Conservation (phyloP, 306 rosid genomes). For the Corylus americana region DNA sequence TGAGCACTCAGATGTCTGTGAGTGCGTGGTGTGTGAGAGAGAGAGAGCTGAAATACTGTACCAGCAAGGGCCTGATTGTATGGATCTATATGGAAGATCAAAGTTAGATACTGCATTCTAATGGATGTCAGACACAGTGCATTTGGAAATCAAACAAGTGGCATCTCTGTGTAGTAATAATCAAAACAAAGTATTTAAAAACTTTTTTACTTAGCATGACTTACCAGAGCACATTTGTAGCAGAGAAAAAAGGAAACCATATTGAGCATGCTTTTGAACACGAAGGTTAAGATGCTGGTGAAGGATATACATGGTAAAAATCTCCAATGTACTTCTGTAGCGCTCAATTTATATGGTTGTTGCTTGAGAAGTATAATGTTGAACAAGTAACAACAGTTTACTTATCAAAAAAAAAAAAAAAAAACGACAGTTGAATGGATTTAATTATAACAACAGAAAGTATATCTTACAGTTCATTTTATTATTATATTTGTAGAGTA, state of each 20-base stretch:
- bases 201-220: neutral
- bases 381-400: neutral
- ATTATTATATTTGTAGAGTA: conserved; percentile 1
- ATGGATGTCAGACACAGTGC: neutral
- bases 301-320: neutral
- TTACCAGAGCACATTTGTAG: neutral
- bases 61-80: neutral
- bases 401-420: neutral
- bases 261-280: neutral
- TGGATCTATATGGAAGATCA: too few relatives aligned
- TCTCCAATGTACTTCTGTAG: neutral
- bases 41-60: neutral
- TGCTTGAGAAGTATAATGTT: neutral
- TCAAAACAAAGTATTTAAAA: neutral
- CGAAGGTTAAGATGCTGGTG: neutral
- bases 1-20: too few relatives aligned
- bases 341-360: conserved; percentile 3
- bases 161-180: neutral
- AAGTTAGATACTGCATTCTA: too few relatives aligned
- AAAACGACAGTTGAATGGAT: neutral
- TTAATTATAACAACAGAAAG: neutral
- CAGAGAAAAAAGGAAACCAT: neutral
- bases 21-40: neutral
- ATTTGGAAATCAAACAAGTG: neutral
- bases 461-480: conserved; percentile 7